Base-by-base conservation (phyloP, 257 asterid species). In the Fraxinus anomala region DNA sequence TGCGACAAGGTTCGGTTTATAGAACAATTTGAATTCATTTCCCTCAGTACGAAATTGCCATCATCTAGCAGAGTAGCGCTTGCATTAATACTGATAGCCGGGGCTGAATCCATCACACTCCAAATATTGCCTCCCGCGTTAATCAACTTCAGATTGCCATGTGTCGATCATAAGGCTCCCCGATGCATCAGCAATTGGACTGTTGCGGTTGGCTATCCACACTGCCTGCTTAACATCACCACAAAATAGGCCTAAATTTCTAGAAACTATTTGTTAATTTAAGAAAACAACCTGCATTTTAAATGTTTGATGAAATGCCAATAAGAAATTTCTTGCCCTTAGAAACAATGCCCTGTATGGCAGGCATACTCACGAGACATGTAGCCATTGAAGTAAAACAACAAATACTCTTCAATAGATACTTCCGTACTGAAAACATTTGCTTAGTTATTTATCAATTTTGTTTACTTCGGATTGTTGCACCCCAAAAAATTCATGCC, bases 151-250 rank as follows among this genome's bases (percentile, higher is more conserved):
- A 79, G 72, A 68, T 49, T 51, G 31, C 84, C 84, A 73, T 82
- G 21, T 1, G 21, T 63, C 78, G 2, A 85, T 65, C 79, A 70
- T 28, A 37, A 85, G 82, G 42, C 21, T 67, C 66, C 75, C 83
- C 0, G 76, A 73, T 40, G 76, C 49, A 70, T 80, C 80, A 1
- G 78, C 21, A 31, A 63, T 63, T 3, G 84, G 88, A 30, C 34
- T 49, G 49, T 77, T 75, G 37, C 84, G 68, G 63, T 82, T 85
- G 72, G 82, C 86, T 10, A 82, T 75, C 88, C 88, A 82, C 44
- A 79, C 37, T 3, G 86, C 56, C 17, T 5, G 23, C 4, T 36
- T 2, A 12, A 66, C 66, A 5, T 44, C 17, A 51, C 24, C 26
- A 73, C 65, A 65, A 70, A 82, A 77, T 78, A 82, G 75, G 63